phyloP scores from a whole-genome alignment of 1,284 basidiomycete genomes.

The Pterula multifida region DNA sequence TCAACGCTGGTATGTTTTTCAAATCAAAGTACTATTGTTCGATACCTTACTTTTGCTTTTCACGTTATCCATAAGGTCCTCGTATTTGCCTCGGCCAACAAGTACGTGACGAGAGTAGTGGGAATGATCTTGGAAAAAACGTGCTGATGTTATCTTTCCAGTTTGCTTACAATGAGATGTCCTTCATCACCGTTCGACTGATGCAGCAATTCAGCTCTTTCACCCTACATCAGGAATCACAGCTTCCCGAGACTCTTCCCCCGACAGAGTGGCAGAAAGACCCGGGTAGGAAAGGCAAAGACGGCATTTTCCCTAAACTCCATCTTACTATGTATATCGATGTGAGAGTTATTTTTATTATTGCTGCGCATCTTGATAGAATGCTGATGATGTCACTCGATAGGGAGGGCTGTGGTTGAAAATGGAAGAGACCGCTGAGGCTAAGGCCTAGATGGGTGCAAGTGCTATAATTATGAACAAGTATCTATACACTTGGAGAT shows the following conservation, averaged over 20 bases:
- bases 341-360: conserved; percentile 15
- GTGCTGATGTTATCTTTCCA: too few relatives aligned
- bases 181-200: conserved; percentile 29
- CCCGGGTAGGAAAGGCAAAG: conserved; percentile 22
- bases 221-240: conserved; percentile 21
- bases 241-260: conserved; percentile 19
- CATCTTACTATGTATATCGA: conserved; percentile 27
- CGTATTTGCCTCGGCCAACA: conserved; percentile 35
- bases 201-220: conserved; percentile 27
- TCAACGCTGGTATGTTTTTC: conserved; percentile 32
- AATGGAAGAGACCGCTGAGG: background rate
- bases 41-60: background rate
- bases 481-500: too few relatives aligned
- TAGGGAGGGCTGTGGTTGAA: conserved; percentile 1
- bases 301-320: conserved; percentile 21
- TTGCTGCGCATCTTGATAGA: background rate
- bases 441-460: background rate
- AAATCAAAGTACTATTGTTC: background rate
- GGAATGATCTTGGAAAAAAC: too few relatives aligned
- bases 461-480: background rate
- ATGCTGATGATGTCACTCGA: background rate
- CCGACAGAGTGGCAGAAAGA: conserved; percentile 19
- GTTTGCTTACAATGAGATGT: conserved; percentile 34
- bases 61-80: too few relatives aligned
- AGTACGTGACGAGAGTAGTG: too few relatives aligned